Evolutionary conservation across 2,329 filamentous ascomycete genomes (phyloP), one percentile per base, ranked within the genome.

Genomic region (Neurospora sp.): DNA sequence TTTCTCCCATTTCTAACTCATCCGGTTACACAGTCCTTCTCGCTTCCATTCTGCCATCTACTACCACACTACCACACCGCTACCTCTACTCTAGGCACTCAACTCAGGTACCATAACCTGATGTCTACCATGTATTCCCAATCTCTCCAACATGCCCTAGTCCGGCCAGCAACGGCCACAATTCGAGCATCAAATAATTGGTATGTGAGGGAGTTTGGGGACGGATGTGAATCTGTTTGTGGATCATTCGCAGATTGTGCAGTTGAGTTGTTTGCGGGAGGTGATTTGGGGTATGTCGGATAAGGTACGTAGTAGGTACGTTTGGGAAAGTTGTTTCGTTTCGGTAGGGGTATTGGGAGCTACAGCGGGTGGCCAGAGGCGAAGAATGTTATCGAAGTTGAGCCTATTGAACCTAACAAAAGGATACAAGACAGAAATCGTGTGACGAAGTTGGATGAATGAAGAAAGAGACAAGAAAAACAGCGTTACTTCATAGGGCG

Each of bases 171-270:
- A 11, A 46, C 42, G 9, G 43, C 43, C n/a, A 11, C 42, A 4
- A 46, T 46, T 9, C n/a, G n/a, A 9, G 42, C 42, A n/a, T n/a
- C 42, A 4, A 23, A 23, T n/a, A 2, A 23, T 23, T 23, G 23
- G 23, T 87, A 85, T 73, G 80, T 87, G 66, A 78, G 84, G 17
- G 84, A 87, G 75, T 87, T 87, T 76, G 85, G 85, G 6, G 6
- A 80, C 84, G 38, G 84, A 87, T 73, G 84, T 87, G 58, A 87
- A 87, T 72, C 72, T 87, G 39, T 87, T 87, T 75, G 84, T 87
- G 68, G 84, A 87, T 73, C 84, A 87, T 75, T 86, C 84, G 43
- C 85, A 87, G 79, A 86, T 86, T 74, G 84, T 87, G 70, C 85
- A 87, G 78, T 73, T 87, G 69, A 82, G 80, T 33, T 85, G 84